Base-by-base conservation (phyloP, 2,329 filamentous ascomycete species). In the Orbilia ellipsospora region DNA sequence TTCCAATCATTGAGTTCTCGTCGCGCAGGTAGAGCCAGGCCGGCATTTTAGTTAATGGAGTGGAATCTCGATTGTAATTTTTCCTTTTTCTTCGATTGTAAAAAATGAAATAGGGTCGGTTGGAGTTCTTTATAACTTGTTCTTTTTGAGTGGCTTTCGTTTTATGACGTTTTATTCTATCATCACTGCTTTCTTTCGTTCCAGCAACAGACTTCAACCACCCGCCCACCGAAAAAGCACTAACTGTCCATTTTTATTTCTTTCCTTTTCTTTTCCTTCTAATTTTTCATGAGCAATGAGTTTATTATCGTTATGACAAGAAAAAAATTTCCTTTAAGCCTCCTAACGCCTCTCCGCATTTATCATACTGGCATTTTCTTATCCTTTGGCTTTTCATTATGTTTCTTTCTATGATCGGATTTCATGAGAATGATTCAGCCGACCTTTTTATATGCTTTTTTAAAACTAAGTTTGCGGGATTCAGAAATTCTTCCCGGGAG, bases 61-160 rank as follows among this genome's bases (percentile, higher is more conserved):
- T 50, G 18, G 60, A 54, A 61, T 73, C 56, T 57, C 18, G 26
- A 40, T 23, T 51, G 18, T 36, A 26, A 62, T 61, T 56, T 40
- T n/a, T n/a, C n/a, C n/a, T n/a, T 56, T 36, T 50, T 28, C 52
- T 66, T 65, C 62, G 51, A 66, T 54, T 66, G 55, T 66, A 66
- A 66, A 66, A 66, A 66, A 57, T 61, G 50, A 50, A 69, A 56
- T 61, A 51, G 69, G 69, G 69, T 56, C 45, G 61, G 69, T 73
- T 70, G 66, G 69, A 66, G 62, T 67, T 62, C 16, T 44, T 62
- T 62, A 56, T 66, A 66, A 66, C 62, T 67, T 18, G 44, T 42
- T 23, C 15, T 44, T 48, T 73, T 67, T 55, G 20, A 73, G 69
- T 62, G 69, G 26, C 62, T 73, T 44, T 73, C 20, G n/a, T 23